Base-by-base conservation (phyloP, 352 stramenopile species). In the Globisporangium perplexum region DNA sequence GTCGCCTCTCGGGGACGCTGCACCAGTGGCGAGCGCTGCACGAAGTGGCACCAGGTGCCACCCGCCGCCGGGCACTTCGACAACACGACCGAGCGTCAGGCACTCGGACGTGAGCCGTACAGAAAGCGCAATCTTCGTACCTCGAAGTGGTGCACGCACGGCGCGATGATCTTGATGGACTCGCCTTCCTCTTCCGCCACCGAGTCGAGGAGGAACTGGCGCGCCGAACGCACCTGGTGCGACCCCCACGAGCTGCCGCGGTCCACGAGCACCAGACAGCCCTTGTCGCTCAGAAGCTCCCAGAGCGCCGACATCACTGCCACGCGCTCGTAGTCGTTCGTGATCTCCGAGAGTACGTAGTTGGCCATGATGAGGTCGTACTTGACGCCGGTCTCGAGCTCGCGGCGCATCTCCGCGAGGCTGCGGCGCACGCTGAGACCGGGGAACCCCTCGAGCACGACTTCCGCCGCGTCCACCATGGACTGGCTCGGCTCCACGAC, bases 21-120 rank as follows among this genome's bases (percentile, higher is more conserved):
- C 23, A 94, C 81, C 47, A 76, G 66, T 2, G 84, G 84, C 23
- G 83, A 76, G 42, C 84, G 82, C 67, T 95, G 84, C 20, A 90
- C 80, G 57, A 95, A 95, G 53, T 95, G 84, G 38, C 84, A 95
- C 84, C 84, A 95, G 17, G 82, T 90, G 24, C 72, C 81, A 54
- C 80, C 74, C 26, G 59, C 68, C 12, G 74, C 76, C 8, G 84
- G 78, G 42, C 84, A 95, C 75, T 90, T 47, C 47, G 1, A 33
- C 20, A 5, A 49, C 22, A 28, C 5, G 22, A 4, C 1, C 15
- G n/a, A 35, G 18, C 15, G 35, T 28, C 14, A 30, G 23, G 1
- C 15, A 18, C 14, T 36, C 6, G 15, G 22, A 8, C 23, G 18
- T 33, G 47, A 20, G 26, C 50, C 38, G 58, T 6, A 47, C 11